Base-by-base conservation (phyloP, 2,329 filamentous ascomycete species). In the Diaporthe citri region DNA sequence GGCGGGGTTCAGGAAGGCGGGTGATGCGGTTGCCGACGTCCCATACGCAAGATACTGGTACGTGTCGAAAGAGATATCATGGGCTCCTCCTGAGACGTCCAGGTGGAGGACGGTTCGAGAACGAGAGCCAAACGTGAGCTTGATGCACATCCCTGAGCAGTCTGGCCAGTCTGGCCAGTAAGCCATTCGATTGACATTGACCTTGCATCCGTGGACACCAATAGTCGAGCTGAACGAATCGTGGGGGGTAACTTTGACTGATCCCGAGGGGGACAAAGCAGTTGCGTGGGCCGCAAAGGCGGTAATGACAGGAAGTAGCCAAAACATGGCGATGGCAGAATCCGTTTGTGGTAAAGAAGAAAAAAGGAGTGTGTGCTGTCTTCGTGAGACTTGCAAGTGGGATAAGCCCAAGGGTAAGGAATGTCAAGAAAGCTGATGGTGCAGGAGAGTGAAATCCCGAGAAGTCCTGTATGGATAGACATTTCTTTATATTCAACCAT, bases 51-150 rank as follows among this genome's bases (percentile, higher is more conserved):
- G 88, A 79, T 88, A 88, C 85, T 90, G 90, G 88, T 89, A 92
- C 67, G 90, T 89, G 77, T 91, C 90, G 84, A 91, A 92, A 70
- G 85, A 87, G 83, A 92, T 87, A 82, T 92, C 90, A 81, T 90
- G 81, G 71, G 89, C 90, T 66, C 89, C 89, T 55, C 84, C 85
- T 0, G 89, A 91, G 70, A 84, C 82, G 84, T 91, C 90, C 77
- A 92, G 83, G 80, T 87, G 87, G 76, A 92, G 86, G 72, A 95
- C 88, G 78, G 90, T 86, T 74, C 92, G 81, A 52, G 82, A 84
- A 75, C 88, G 87, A 57, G 81, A 83, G 39, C 73, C 64, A 80
- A 88, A 83, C 74, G 83, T 85, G 76, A 91, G 83, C 81, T 87
- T 87, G 78, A 91, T 84, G 82, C 90, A 92, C 78, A 91, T 85